Evolutionary conservation across 2,329 filamentous ascomycete species (phyloP).

Genomic region (Cytospora paraplurivora): DNA sequence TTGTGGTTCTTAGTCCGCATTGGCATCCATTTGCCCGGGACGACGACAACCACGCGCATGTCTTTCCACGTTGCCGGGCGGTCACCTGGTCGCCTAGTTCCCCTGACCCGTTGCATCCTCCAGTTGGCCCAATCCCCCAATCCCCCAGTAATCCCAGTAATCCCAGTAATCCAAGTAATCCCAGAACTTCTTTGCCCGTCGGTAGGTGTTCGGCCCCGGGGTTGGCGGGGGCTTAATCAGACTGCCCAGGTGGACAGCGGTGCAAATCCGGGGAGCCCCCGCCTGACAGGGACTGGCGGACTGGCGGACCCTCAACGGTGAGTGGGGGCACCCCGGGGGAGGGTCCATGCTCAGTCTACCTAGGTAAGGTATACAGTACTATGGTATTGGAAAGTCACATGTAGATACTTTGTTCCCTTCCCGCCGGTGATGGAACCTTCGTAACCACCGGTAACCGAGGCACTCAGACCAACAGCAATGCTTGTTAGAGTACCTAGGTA

Average conservation of each 20-base stretch:
- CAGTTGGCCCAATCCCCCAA: too few species aligned
- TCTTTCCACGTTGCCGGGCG: background rate
- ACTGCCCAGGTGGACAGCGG: background rate
- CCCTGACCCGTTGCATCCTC: background rate
- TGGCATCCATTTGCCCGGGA: slow-evolving; percentile 1
- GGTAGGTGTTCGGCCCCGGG: background rate
- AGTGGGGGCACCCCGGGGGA: background rate
- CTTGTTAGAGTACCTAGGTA: too few species aligned
- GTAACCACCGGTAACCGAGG: background rate
- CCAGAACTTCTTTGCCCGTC: too few species aligned
- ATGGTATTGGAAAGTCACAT: background rate
- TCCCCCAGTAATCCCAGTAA: too few species aligned
- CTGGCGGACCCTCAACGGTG: background rate
- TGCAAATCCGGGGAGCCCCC: background rate
- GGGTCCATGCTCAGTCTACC: background rate
- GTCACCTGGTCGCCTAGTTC: background rate
- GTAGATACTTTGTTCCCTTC: background rate
- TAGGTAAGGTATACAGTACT: too few species aligned
- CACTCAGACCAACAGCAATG: background rate
- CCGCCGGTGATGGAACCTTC: background rate
- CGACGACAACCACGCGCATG: background rate
- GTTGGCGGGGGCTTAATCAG: background rate
- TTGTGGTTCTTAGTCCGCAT: background rate
- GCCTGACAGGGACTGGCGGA: background rate
- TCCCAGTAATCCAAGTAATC: too few species aligned